A percentile compares a stretch with the other conserved stretches of the same genome.
Conservation (phyloP, 2,329 filamentous ascomycete genomes). For the Phialophora tarda region DNA sequence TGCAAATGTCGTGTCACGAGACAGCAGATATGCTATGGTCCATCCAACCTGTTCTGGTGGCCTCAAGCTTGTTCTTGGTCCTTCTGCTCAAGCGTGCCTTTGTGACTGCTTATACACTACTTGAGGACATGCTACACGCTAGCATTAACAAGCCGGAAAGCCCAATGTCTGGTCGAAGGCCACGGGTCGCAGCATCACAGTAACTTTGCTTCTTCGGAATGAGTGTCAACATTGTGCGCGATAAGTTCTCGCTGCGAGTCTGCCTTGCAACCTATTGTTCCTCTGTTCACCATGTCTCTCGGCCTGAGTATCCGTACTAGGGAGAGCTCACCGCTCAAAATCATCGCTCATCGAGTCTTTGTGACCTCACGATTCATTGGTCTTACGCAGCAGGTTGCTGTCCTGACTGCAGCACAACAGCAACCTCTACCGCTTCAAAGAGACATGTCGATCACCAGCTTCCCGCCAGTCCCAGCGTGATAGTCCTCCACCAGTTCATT, state of each 20-base stretch:
- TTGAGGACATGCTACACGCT: background rate
- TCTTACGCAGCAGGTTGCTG: background rate
- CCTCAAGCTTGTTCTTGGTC: background rate
- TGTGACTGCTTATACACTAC: background rate
- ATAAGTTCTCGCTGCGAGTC: background rate
- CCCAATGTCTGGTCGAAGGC: background rate
- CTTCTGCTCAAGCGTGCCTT: background rate
- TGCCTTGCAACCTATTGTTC: background rate
- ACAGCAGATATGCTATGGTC: background rate
- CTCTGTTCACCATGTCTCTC: background rate
- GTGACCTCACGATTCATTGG: background rate
- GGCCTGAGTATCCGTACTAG: background rate
- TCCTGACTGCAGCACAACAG: background rate
- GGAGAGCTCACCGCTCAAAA: background rate
- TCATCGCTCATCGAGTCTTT: background rate
- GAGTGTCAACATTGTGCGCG: background rate
- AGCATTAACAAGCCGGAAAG: background rate
- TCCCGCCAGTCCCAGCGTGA: constrained; percentile 32
- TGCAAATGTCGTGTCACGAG: background rate
- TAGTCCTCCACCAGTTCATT: constrained; percentile 37
- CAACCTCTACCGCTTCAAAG: background rate
- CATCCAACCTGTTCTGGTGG: background rate
- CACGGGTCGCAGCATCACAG: background rate
- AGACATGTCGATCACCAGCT: constrained; percentile 26
- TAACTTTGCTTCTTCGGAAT: background rate